Base-by-base conservation (phyloP, 192 early-diverging fungal species). In the Podila minutissima region DNA sequence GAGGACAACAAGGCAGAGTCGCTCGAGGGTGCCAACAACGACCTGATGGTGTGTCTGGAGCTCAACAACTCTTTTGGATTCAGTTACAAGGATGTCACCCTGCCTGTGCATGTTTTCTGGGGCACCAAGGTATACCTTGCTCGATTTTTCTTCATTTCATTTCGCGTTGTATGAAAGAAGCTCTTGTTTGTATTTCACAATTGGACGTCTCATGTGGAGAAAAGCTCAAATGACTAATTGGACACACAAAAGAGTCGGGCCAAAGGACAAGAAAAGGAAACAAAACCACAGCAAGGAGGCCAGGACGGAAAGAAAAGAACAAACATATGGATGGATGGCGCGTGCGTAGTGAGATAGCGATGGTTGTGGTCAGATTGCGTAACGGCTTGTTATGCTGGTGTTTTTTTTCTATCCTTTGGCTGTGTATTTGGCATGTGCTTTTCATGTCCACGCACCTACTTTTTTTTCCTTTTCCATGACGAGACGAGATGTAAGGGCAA, bases 91-190 rank as follows among this genome's bases (percentile, higher is more conserved):
- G 83, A 84, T 76, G 83, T 84, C 41, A 78, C 77, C 22, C 70
- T 75, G 26, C 77, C 83, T 4, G 83, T 84, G 0, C 83, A 84
- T 74, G 83, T 84, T 28, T 84, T 84, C 62, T 81, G 78, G 74
- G 83, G 83, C 26, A 84, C 83, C 31, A 84, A 84, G 64, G 83
- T 82, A 75, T 64, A 64, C 12, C 35, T 22, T 61, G 0, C 22
- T 61, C 26, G 6, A 28, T 61, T 31, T 61, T 61, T 35, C 29
- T 61, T 55, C 53, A 41, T 41, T 53, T 55, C 22, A 55, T 55
- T 8, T 55, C 24, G 24, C 53, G 20, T 55, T 55, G 1, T 24
- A 24, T 24, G n/a, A 24, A 24, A 37, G 13, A 55, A 24, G 6
- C 24, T 55, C 24, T 26, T 55, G 20, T 20, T 26, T 55, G 20